Conservation (phyloP, 2,329 filamentous ascomycete species). For the Xylaria sp. region DNA sequence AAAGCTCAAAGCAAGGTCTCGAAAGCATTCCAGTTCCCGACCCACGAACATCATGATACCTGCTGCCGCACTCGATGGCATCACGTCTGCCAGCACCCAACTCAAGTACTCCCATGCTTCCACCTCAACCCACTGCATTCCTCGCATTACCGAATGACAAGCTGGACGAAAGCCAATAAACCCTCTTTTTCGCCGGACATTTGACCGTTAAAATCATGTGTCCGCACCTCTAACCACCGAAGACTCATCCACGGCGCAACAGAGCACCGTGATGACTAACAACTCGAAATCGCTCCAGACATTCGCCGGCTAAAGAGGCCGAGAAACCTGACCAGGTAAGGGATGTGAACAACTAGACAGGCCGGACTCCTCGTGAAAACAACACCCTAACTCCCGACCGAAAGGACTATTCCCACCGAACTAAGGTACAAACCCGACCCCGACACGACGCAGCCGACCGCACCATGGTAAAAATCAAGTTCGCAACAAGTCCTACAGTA, state of each 20-base stretch:
- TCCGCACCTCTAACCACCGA: background rate
- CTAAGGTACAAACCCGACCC: constrained; percentile 12
- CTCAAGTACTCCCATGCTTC: background rate
- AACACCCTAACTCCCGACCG: constrained; percentile 11
- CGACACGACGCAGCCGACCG: background rate
- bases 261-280: background rate
- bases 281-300: constrained; percentile 1
- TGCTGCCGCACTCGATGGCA: background rate
- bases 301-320: background rate
- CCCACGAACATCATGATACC: background rate
- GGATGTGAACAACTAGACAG: background rate
- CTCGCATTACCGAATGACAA: background rate
- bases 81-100: background rate
- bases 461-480: background rate
- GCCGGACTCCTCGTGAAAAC: constrained; percentile 1
- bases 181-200: constrained; percentile 1
- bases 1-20: background rate
- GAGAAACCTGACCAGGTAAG: constrained; percentile 3
- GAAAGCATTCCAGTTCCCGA: background rate
- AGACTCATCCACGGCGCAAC: constrained; percentile 1
- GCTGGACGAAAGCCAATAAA: background rate
- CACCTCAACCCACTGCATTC: background rate
- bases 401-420: constrained; percentile 7
- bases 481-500: background rate
- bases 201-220: background rate